Evolutionary conservation across 2,329 filamentous ascomycete species (phyloP), one percentile per base, ranked within the genome.

Genomic region (Fonsecaea pugnacius): DNA sequence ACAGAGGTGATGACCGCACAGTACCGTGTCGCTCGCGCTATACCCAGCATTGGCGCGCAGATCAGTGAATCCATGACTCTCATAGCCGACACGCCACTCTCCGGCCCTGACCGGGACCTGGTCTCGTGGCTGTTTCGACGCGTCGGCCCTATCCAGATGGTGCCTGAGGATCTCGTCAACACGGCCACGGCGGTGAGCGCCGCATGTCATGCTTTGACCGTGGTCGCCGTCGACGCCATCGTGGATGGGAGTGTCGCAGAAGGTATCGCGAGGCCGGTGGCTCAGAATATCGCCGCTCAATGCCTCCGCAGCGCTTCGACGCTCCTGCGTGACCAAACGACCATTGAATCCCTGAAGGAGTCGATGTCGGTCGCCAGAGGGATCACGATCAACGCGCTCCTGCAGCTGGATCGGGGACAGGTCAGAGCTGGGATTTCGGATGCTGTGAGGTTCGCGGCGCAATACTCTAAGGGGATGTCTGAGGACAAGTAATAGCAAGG

Each of bases 161-260:
- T 88, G 0, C 81, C 84, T 0, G 77, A 84, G 0, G 73, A 76
- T 1, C 76, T 79, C 46, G 85, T 88, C 82, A 84, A 87, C 71
- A 84, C 80, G 1, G 78, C 78, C 40, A 87, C 85, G 0, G 84
- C 85, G 0, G 78, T 88, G 2, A 87, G 83, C 4, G 66, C 64
- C 1, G 46, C 64, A n/a, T 50, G 58, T 30, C 64, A 58, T 66
- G 64, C 68, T 18, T 43, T 70, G 36, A 72, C 82, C 18, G 43
- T 51, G 18, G 43, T 51, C 14, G 56, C 56, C 12, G n/a, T 51
- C 3, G 83, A 85, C 68, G 80, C 80, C 0, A 74, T 84, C 50
- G 79, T 82, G 0, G 82, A 84, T 66, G 83, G 81, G 3, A 82
- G 77, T 1, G 81, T 85, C 3, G 82, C 82, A 0, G 83, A 83